phyloP scores from a whole-genome alignment of 1,284 basidiomycete species.

The Leccinum pachyderme region DNA sequence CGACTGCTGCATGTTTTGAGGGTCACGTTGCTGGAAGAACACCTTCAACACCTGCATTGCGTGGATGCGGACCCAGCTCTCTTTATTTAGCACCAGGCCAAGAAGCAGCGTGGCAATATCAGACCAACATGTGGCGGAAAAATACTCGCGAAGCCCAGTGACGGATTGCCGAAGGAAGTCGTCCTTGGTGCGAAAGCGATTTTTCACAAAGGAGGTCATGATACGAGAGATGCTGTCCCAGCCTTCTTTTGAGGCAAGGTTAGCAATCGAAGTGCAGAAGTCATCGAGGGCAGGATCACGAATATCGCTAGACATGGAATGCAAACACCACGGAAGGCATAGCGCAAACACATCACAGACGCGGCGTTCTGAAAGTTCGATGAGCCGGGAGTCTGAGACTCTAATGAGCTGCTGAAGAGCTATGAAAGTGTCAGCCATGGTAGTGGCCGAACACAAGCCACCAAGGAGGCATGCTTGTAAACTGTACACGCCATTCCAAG shows the following conservation, averaged over 20 bases:
- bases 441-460: slow-evolving; percentile 80
- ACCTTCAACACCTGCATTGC: slow-evolving; percentile 88
- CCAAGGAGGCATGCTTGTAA: slow-evolving; percentile 77
- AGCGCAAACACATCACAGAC: slow-evolving; percentile 83
- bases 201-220: slow-evolving; percentile 86
- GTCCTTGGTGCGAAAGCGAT: slow-evolving; percentile 88
- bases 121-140: slow-evolving; percentile 66
- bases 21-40: slow-evolving; percentile 84
- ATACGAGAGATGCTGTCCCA: slow-evolving; percentile 79
- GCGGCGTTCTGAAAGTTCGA: slow-evolving; percentile 73
- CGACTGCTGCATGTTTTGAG: slow-evolving; percentile 68
- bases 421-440: slow-evolving; percentile 66
- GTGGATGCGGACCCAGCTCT: slow-evolving; percentile 81
- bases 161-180: slow-evolving; percentile 93
- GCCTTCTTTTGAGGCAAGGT: slow-evolving; percentile 70
- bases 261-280: slow-evolving; percentile 76
- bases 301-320: slow-evolving; percentile 69
- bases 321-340: slow-evolving; percentile 87
- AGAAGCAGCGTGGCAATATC: slow-evolving; percentile 82
- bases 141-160: slow-evolving; percentile 80
- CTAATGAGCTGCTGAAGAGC: slow-evolving; percentile 68
- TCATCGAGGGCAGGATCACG: slow-evolving; percentile 61
- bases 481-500: slow-evolving; percentile 69
- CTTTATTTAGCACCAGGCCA: slow-evolving; percentile 82
- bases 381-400: slow-evolving; percentile 62